Conservation (phyloP, 208 protist genomes). For the Acanthamoeba quina region DNA sequence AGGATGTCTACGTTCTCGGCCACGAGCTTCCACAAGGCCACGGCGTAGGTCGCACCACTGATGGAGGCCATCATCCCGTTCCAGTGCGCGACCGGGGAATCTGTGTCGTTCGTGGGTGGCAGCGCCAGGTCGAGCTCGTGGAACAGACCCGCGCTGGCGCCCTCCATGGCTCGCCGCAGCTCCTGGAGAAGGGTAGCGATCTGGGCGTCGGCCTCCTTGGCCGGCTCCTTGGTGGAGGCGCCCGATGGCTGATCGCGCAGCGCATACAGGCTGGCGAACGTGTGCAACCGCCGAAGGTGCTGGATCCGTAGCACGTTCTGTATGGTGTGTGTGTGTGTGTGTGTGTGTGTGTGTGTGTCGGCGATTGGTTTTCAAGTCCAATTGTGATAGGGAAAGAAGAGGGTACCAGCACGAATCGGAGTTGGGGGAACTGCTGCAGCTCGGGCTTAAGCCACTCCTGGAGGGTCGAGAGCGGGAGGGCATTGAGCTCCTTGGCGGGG, state of each 20-base stretch:
- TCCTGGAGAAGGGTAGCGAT: not conserved
- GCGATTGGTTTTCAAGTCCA: too few species aligned
- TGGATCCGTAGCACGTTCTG: constrained; percentile 49
- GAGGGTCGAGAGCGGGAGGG: not conserved
- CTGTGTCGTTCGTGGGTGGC: not conserved
- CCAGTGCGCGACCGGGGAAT: not conserved
- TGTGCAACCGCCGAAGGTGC: constrained; percentile 54
- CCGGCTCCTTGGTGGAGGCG: not conserved
- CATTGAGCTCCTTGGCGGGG: not conserved
- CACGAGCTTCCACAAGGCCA: constrained; percentile 67
- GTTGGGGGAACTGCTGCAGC: constrained; percentile 2
- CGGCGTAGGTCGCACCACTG: not conserved
- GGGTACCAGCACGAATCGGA: constrained; percentile 14
- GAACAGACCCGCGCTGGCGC: not conserved
- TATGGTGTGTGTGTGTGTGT: not conserved
- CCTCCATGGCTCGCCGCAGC: not conserved
- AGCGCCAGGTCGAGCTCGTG: constrained; percentile 1
- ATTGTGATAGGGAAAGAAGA: not conserved
- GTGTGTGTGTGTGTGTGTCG: too few species aligned
- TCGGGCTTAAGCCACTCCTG: constrained; percentile 1
- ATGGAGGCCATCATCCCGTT: constrained; percentile 62
- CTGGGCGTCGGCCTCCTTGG: not conserved
- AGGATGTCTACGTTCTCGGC: constrained; percentile 65
- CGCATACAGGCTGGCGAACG: constrained; percentile 49
- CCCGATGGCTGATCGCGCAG: constrained; percentile 23